Percentiles rank a stretch among this genome's conserved stretches.
Conservation (phyloP, 768 basidiomycete species). For the Inosperma sp. region DNA sequence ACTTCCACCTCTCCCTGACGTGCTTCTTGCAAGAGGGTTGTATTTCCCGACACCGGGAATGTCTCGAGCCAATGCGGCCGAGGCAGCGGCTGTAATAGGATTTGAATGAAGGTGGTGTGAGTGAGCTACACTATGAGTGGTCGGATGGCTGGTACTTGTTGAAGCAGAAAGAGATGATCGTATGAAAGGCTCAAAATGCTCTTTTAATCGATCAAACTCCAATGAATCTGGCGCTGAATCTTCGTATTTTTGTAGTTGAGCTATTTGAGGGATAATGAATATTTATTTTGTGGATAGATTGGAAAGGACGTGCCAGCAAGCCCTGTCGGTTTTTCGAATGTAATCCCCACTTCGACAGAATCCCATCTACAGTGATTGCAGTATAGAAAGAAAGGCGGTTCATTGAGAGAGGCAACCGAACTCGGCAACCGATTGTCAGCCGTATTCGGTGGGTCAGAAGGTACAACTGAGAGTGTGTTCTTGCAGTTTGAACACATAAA, state of each 20-base stretch:
- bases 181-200: conserved; percentile 95
- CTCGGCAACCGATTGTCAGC: conserved; percentile 52
- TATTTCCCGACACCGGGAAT: conserved; percentile 79
- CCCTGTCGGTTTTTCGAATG: conserved; percentile 95
- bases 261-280: conserved; percentile 35
- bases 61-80: conserved; percentile 83
- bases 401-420: conserved; percentile 59
- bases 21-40: conserved; percentile 52
- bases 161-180: conserved; percentile 74
- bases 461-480: conserved; percentile 86
- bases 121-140: conserved; percentile 45
- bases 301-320: conserved; percentile 64
- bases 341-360: conserved; percentile 84
- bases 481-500: conserved; percentile 93
- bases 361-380: conserved; percentile 96
- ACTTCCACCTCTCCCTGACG: conserved; percentile 40
- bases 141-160: conserved; percentile 43
- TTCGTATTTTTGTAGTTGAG: conserved; percentile 87
- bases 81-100: conserved; percentile 85
- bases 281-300: conserved; percentile 8
- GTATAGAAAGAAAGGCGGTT: conserved; percentile 86
- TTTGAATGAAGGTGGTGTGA: conserved; percentile 74
- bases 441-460: conserved; percentile 73
- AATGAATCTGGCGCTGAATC: conserved; percentile 78
- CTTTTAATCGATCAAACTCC: conserved; percentile 92